Evolutionary conservation across 768 basidiomycete genomes (phyloP), one percentile per base, ranked within the genome.

Genomic region (Rhodosporidiobolus sp.): DNA sequence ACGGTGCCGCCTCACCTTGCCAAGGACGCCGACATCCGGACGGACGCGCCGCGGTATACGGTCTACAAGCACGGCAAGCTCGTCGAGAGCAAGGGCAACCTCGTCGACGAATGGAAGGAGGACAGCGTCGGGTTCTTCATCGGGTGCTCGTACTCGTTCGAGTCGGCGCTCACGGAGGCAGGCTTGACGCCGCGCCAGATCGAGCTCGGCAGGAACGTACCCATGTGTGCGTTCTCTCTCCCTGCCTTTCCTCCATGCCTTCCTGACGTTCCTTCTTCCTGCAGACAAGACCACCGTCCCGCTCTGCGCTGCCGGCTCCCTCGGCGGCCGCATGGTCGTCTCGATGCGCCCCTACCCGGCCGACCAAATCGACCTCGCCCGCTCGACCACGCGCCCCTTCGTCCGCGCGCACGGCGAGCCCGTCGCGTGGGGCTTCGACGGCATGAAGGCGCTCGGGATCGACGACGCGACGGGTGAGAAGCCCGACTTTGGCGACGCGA

Each of bases 71-170:
- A 69, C 43, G 77, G 76, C 26, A 70, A 77, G 50, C 53, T 76
- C 20, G 56, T 79, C 35, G 60, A 57, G 22, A 57, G 61, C 54
- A 68, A 72, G 56, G 19, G 26, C 17, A 67, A 79, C 60, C 60
- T 78, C 35, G 22, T 24, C 9, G 60, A 65, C 20, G 63, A 77
- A 32, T 80, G 79, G 79, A 58, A 54, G 32, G 72, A 77, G n/a
- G 78, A 79, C 59, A 77, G 72, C 64, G 70, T 78, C 57, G 69
- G 65, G 17, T 73, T 73, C 46, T 70, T 75, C 65, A 71, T 80
- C 67, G 79, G 79, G 26, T 80, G 79, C 74, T 77, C 74, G 11
- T 78, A 63, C 74, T 70, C 76, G 4, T 80, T 79, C 62, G 79
- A 80, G 49, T 55, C 70, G 20, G 78, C 78, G 4, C 65, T 79